Evolutionary conservation across 2,329 filamentous ascomycete species (phyloP), one percentile per base, ranked within the genome.

Genomic region (Paracoccidioides lutzii): DNA sequence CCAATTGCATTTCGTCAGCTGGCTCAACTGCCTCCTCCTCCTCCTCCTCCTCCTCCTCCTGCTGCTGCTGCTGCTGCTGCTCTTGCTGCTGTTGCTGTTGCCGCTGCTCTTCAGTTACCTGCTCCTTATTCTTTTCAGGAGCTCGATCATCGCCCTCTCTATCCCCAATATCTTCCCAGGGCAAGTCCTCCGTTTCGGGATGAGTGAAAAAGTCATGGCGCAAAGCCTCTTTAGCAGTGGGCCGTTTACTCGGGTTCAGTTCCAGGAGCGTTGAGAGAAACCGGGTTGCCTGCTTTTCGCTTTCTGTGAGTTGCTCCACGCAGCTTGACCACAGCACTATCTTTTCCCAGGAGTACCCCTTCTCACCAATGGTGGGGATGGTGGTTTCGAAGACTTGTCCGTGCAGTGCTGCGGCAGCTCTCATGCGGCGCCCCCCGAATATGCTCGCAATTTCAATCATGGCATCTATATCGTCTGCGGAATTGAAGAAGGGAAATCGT

Each of bases 401-500:
- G 66, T 98, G 93, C 52, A 95, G 76, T 15, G 89, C 76, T 0
- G 88, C 89, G 3, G 86, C 87, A 38, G 81, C 76, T 66, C 85
- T 87, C 91, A 98, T 97, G 57, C 84, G 83, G 66, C 81, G 84
- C 44, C 79, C 79, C 52, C 93, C 93, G 68, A 97, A 96, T 58
- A 98, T 95, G 57, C 89, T 95, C 40, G 90, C 88, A 62, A 98
- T 94, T 71, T 98, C 93, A 62, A 98, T 91, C 80, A 96, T 86
- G 53, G 93, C 93, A 67, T 98, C 93, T 50, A 98, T 87, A 65
- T 98, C 93, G 69, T 98, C 93, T n/a, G 90, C 86, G 48, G 88
- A 95, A 73, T 98, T 96, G 78, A 98, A 98, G 73, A 98, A 98
- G 1, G 93, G 93, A 65, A 98, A 98, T 3, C 93, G 84, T 56